Evolutionary conservation across 1,284 basidiomycete species (phyloP).

Genomic region (Ganoderma lucidum): DNA sequence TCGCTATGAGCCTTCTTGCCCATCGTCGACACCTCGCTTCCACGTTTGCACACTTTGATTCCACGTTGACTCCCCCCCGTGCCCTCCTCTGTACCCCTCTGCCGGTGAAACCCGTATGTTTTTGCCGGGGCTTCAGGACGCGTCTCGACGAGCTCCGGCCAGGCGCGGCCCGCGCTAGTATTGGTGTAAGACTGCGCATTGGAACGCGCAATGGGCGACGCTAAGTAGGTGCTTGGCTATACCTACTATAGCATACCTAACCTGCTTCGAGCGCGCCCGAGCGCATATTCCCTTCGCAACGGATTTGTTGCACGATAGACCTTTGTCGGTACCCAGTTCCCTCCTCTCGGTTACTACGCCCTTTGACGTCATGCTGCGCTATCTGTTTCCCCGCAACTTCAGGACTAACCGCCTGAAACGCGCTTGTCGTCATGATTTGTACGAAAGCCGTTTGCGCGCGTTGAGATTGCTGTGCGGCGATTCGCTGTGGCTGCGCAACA

Average conservation of each 20-base stretch:
- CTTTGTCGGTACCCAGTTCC: not conserved
- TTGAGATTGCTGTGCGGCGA: not conserved
- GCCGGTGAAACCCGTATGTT: not conserved
- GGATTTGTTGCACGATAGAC: slow-evolving; percentile 1
- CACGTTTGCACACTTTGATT: not conserved
- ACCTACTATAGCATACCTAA: not conserved
- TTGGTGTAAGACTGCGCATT: not conserved
- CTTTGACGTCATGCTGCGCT: not conserved
- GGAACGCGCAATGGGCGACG: not conserved
- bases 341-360: not conserved
- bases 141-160: not conserved
- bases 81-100: not conserved
- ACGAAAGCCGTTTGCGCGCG: not conserved
- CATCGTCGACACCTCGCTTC: not conserved
- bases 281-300: not conserved
- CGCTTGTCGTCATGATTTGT: not conserved
- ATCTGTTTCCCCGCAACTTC: not conserved
- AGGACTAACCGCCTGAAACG: not conserved
- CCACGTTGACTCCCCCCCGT: not conserved
- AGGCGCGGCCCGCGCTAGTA: not conserved
- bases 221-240: not conserved
- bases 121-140: not conserved
- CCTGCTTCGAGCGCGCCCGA: not conserved
- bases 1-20: not conserved
- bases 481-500: not conserved